Evolutionary conservation across 768 basidiomycete species (phyloP).

Genomic region (Porphyrellus cyaneotinctus): DNA sequence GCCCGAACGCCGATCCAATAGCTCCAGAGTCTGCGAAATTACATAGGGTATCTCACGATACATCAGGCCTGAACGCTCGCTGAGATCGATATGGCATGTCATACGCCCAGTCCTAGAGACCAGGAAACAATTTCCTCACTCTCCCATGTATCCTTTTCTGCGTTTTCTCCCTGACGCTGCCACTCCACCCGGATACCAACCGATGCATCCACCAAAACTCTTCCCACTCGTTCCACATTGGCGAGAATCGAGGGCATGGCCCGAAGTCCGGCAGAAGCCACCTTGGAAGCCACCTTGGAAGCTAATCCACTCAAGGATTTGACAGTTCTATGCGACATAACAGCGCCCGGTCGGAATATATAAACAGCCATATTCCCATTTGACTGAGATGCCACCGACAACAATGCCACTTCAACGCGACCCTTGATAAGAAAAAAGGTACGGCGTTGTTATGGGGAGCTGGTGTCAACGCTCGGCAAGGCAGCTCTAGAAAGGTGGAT

Average conservation of each 20-base stretch:
- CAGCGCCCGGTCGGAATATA: conserved; percentile 21
- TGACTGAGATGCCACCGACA: conserved; percentile 15
- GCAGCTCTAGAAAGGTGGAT: no score
- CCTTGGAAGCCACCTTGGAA: neutral
- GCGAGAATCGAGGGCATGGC: conserved; percentile 22
- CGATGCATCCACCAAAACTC: conserved; percentile 25
- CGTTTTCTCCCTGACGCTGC: conserved; percentile 16
- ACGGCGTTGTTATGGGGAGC: neutral
- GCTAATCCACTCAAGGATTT: conserved; percentile 19
- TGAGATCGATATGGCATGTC: no score
- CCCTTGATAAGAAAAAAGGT: conserved; percentile 13
- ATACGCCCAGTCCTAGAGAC: conserved; percentile 22
- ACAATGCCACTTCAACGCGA: conserved; percentile 17
- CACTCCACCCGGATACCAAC: conserved; percentile 27
- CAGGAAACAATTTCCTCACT: conserved; percentile 26
- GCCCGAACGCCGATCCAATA: no score
- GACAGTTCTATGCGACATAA: conserved; percentile 10
- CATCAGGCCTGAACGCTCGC: no score
- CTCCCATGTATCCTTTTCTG: conserved; percentile 25
- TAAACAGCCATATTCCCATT: conserved; percentile 9
- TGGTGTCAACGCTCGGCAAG: no score
- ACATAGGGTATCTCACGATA: no score
- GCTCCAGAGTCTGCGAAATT: no score
- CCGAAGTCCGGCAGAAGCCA: conserved; percentile 13
- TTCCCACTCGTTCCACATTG: conserved; percentile 18